Percentiles rank a stretch among this genome's conserved stretches.
phyloP scores from a whole-genome alignment of 2,329 filamentous ascomycete genomes.

The Pseudofabraea citricarpa region DNA sequence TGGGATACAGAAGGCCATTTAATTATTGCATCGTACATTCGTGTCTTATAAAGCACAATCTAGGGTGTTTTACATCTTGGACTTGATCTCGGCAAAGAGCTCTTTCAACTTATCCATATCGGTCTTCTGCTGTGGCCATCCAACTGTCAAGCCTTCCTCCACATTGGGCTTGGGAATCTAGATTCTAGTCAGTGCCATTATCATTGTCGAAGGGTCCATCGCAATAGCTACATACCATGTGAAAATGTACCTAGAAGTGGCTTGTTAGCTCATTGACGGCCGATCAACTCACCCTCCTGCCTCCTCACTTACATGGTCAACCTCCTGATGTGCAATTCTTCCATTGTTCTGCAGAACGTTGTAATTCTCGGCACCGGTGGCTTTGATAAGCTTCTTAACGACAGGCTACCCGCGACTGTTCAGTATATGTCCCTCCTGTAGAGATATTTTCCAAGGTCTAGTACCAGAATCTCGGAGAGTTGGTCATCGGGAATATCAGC shows the following conservation, averaged over 20 bases:
- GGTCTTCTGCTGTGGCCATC: slow-evolving; percentile 70
- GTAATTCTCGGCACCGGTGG: slow-evolving; percentile 73
- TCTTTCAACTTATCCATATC: slow-evolving; percentile 83
- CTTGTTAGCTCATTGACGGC: slow-evolving; percentile 4
- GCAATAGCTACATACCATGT: slow-evolving; percentile 59
- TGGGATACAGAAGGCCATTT: no score
- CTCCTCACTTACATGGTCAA: slow-evolving; percentile 72
- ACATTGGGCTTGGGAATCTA: slow-evolving; percentile 92
- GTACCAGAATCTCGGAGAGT: slow-evolving; percentile 74
- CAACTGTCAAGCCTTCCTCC: slow-evolving; percentile 70
- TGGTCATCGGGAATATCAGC: slow-evolving; percentile 89
- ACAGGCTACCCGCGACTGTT: slow-evolving; percentile 50
- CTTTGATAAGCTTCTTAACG: slow-evolving; percentile 79
- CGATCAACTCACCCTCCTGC: not conserved
- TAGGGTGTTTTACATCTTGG: slow-evolving; percentile 66
- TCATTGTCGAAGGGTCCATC: not conserved
- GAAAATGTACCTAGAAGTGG: slow-evolving; percentile 72
- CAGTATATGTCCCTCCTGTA: slow-evolving; percentile 9
- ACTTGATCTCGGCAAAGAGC: slow-evolving; percentile 77
- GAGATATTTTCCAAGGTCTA: slow-evolving; percentile 19
- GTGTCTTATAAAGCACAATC: not conserved
- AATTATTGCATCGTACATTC: not conserved
- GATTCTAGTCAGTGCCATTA: slow-evolving; percentile 3
- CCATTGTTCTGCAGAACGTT: slow-evolving; percentile 98
- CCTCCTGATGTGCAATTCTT: slow-evolving; percentile 81